phyloP scores from a whole-genome alignment of 2,329 filamentous ascomycete genomes.

The Colletotrichum sp. region DNA sequence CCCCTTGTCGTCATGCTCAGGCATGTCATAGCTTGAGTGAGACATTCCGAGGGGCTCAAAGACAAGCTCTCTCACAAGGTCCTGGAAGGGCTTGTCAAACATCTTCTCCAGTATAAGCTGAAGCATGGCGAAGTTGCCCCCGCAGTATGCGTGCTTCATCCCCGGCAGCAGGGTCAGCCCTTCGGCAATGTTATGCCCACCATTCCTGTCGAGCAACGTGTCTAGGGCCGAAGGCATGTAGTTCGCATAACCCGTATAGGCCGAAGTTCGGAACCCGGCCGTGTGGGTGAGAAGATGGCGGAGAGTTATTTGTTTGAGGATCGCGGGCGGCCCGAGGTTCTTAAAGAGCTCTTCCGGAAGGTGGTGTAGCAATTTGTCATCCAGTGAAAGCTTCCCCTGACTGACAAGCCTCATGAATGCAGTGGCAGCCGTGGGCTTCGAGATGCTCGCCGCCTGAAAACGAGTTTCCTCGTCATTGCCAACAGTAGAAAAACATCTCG shows the following conservation, averaged over 20 bases:
- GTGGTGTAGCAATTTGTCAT: background rate
- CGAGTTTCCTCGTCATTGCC: background rate
- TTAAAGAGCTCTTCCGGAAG: background rate
- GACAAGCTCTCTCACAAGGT: background rate
- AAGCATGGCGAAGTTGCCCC: slow-evolving; percentile 1
- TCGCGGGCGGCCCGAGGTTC: background rate
- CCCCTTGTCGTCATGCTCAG: background rate
- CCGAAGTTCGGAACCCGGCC: background rate
- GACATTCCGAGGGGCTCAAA: background rate
- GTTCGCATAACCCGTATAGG: background rate
- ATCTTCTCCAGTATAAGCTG: slow-evolving; percentile 7
- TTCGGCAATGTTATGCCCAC: background rate
- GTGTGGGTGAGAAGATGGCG: background rate
- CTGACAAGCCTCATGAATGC: slow-evolving; percentile 1
- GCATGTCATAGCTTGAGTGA: background rate
- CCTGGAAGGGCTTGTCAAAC: background rate
- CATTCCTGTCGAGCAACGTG: slow-evolving; percentile 16
- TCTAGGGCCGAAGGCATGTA: background rate
- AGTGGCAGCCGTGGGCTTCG: background rate
- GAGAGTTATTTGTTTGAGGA: background rate
- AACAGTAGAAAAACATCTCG: slow-evolving; percentile 1
- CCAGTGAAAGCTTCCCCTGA: background rate
- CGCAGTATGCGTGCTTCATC: background rate
- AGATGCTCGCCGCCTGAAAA: slow-evolving; percentile 11
- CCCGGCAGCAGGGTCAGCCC: background rate